These are phyloP conservation scores for Tuber magnatum DNA, from an alignment of 495 filamentous ascomycete species.

Conservation along the genomic window DNA sequence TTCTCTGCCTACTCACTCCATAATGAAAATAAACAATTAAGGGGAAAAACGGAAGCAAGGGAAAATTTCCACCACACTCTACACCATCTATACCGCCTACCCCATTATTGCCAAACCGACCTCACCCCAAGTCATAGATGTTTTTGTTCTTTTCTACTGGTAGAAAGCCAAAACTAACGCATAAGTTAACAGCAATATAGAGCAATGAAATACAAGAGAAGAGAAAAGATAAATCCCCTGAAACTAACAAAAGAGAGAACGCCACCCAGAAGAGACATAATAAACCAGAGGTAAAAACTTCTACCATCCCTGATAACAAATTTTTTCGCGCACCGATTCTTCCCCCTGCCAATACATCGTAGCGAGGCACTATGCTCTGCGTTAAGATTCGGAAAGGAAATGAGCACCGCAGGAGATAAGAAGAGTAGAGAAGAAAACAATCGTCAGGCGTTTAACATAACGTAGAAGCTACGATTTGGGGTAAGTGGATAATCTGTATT, in stretches of 20 bases:
- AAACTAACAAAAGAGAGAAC: not conserved
- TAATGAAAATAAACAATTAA: not conserved
- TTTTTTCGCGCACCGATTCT: not conserved
- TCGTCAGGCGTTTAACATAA: not conserved
- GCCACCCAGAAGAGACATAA: not conserved
- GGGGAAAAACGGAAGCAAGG: not conserved
- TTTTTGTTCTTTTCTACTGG: not conserved
- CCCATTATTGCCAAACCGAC: not conserved
- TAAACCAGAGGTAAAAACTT: not conserved
- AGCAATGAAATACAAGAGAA: not conserved
- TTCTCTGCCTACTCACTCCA: not conserved
- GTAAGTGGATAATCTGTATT: not conserved
- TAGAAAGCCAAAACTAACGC: not conserved
- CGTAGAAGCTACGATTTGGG: not conserved
- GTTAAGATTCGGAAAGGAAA: not conserved
- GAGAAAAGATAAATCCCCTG: not conserved
- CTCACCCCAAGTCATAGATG: not conserved
- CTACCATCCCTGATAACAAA: not conserved
- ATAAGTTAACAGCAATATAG: not conserved
- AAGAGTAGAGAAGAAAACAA: not conserved
- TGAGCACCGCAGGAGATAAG: not conserved
- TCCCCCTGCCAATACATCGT: not conserved
- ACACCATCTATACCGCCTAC: not conserved
- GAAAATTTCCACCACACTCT: not conserved
- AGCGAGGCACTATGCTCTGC: not conserved